A percentile compares a stretch with the other conserved stretches of the same genome.
Conservation (phyloP, 2,329 filamentous ascomycete species). For the Epicoccum sorghinum region DNA sequence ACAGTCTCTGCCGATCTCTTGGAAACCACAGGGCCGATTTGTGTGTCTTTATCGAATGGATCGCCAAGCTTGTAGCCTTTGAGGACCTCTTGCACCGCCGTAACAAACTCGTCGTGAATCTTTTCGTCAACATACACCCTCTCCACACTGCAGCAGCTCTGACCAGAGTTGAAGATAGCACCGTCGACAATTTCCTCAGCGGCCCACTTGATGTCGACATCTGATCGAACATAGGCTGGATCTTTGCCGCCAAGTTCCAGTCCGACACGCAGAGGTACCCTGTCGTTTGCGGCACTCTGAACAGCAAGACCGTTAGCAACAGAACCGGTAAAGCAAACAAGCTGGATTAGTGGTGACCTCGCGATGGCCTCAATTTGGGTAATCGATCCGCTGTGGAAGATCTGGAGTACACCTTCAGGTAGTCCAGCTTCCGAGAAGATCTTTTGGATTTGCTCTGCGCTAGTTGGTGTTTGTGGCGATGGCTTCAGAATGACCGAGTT, state of each 20-base stretch:
- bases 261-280: slow-evolving; percentile 79
- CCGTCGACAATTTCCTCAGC: slow-evolving; percentile 95
- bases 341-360: slow-evolving; percentile 74
- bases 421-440: slow-evolving; percentile 82
- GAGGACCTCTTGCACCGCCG: slow-evolving; percentile 79
- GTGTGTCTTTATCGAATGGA: slow-evolving; percentile 76
- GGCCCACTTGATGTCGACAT: slow-evolving; percentile 89
- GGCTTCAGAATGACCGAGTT: slow-evolving; percentile 95
- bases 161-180: slow-evolving; percentile 97
- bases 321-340: slow-evolving; percentile 93
- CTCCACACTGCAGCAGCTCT: slow-evolving; percentile 94
- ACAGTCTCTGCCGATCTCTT: slow-evolving; percentile 78
- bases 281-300: slow-evolving; percentile 81
- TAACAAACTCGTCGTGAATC: slow-evolving; percentile 82
- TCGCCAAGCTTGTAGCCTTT: slow-evolving; percentile 84
- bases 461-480: slow-evolving; percentile 91
- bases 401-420: slow-evolving; percentile 83
- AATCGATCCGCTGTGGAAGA: slow-evolving; percentile 86
- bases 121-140: slow-evolving; percentile 87
- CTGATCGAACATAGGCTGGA: slow-evolving; percentile 83
- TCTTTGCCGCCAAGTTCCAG: slow-evolving; percentile 95
- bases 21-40: slow-evolving; percentile 88
- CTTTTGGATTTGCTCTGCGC: slow-evolving; percentile 80
- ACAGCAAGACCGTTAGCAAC: slow-evolving; percentile 86
- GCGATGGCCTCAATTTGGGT: slow-evolving; percentile 78